These are phyloP conservation scores for Aethionema arabicum DNA, from an alignment of 345 rosid species.

Conservation along the genomic window DNA sequence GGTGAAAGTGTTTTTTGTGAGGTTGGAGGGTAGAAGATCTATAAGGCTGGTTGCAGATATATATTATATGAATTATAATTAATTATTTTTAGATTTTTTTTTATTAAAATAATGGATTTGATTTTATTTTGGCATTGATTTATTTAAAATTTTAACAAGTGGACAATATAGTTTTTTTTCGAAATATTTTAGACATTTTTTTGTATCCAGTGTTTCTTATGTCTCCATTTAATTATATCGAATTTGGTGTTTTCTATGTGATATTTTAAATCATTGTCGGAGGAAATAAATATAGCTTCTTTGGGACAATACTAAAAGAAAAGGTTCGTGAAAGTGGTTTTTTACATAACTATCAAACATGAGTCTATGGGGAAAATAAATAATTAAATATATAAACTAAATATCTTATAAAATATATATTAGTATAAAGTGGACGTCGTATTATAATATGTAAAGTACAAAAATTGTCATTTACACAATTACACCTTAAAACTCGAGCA, in stretches of 20 bases:
- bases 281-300: constrained; percentile 18
- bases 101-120: neutral
- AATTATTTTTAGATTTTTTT: neutral
- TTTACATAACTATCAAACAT: neutral
- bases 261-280: constrained; percentile 11
- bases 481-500: no score
- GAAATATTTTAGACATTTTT: constrained; percentile 14
- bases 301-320: constrained; percentile 20
- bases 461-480: no score
- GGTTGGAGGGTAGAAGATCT: constrained; percentile 26
- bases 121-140: neutral
- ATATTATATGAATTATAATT: constrained; percentile 11
- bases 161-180: constrained; percentile 22
- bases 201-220: constrained; percentile 17
- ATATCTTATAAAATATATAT: no score
- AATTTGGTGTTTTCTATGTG: constrained; percentile 26
- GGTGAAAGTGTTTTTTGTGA: constrained; percentile 26
- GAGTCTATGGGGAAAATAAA: neutral
- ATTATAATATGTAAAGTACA: no score
- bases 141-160: constrained; percentile 14
- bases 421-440: no score
- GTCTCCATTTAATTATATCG: constrained; percentile 18
- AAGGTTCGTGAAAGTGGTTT: constrained; percentile 1
- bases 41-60: constrained; percentile 28
- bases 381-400: neutral